Base-by-base conservation (phyloP, 2,329 filamentous ascomycete genomes). In the Hypoxylon sp. region DNA sequence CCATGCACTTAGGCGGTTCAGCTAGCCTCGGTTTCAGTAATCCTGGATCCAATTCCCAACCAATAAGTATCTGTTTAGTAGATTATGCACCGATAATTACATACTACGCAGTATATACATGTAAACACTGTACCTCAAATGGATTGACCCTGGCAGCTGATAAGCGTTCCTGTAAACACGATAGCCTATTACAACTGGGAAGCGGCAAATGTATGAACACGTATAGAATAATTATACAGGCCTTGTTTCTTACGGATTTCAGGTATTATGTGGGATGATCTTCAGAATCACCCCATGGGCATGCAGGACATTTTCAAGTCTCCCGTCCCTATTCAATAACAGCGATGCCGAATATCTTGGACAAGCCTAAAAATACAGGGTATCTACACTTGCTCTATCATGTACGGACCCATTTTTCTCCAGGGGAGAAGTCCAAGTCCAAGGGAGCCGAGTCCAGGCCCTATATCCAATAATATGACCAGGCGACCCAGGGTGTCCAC, bases 381-480 rank as follows among this genome's bases (percentile, higher is more conserved):
- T 31, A 32, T 7, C 31, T 13, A 5, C 13, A 59, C 15, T 39
- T 31, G 31, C 46, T 35, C 5, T 47, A 56, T 47, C 54, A 35
- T 35, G 31, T 47, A 32, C 17, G 37, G 47, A 13, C 32, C 64
- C 64, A 37, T 52, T 47, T 62, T 62, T 67, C 39, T 29, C 59
- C 59, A 54, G 27, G 59, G 50, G 59, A 59, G 3, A 51, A 53
- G 24, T 24, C 19, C 32, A 50, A 62, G 57, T 46, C 58, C 35
- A 51, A 64, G 24, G 31, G 32, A 46, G 39, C 62, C 61, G 48
- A 56, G 59, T 32, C 50, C 48, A 63, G 53, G 47, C 13, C 11
- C 53, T 31, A 35, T 42, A 48, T 29, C 68, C 65, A 68, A 70
- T 68, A 35, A 24, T 29, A 46, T 54, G 37, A n/a, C 55, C 8